Percentiles rank a stretch among this genome's conserved stretches.
Evolutionary conservation across 176 grass and related monocot species (phyloP).

Genomic region (Sorghum bicolor): Sorghum_bicolor_NCBIv3 NC_012876.2:19357501-19358000

Average conservation of each 20-base stretch:
- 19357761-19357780: slow-evolving; percentile 7
- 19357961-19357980: background rate
- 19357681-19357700: slow-evolving; percentile 1
- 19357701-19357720: background rate
- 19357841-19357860: background rate
- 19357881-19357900: background rate
- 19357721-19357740: slow-evolving; percentile 17
- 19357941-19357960: background rate
- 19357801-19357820: background rate
- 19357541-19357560: no score
- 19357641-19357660: background rate
- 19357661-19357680: background rate
- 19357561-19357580: no score
- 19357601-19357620: no score
- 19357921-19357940: background rate
- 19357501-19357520: no score
- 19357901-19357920: slow-evolving; percentile 1
- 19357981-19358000: background rate
- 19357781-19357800: slow-evolving; percentile 15
- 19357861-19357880: background rate
- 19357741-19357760: background rate
- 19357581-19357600: no score
- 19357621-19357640: no score
- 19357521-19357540: no score
- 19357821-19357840: background rate